Conservation (phyloP, 148 eudicot species). For the Rhododendron henanense region DNA sequence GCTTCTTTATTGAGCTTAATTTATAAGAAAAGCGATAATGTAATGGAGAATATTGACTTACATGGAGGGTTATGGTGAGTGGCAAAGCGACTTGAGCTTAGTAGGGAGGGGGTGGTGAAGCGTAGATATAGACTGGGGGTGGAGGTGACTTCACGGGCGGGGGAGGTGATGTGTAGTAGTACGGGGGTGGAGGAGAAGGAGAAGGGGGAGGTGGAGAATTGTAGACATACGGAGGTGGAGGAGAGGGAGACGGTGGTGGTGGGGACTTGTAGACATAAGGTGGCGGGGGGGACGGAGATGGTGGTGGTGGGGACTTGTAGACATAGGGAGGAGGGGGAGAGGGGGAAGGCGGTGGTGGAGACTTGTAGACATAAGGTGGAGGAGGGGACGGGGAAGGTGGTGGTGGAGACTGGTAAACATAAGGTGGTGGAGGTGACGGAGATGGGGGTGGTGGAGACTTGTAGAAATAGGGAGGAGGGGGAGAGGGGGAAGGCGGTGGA, state of each 20-base stretch:
- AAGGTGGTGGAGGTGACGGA: no score
- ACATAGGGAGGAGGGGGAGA: constrained; percentile 31
- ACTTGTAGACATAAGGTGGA: no score
- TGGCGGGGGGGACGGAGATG: neutral
- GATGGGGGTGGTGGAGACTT: neutral
- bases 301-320: constrained; percentile 39
- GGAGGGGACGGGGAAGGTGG: no score
- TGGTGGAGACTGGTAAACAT: no score
- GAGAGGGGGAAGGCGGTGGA: no score
- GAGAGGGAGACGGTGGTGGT: constrained; percentile 23
- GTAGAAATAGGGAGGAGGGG: constrained; percentile 19
- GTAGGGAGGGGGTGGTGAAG: constrained; percentile 53
- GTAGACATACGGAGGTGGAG: constrained; percentile 21
- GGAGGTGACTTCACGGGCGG: constrained; percentile 39
- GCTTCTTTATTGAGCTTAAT: no score
- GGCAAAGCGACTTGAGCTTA: constrained; percentile 16
- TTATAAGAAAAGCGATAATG: neutral
- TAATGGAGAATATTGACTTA: constrained; percentile 9
- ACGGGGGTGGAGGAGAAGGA: constrained; percentile 30
- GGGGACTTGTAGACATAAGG: no score
- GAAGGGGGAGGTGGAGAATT: constrained; percentile 26
- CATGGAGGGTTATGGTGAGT: constrained; percentile 11
- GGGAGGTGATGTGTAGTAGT: constrained; percentile 32
- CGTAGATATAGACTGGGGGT: constrained; percentile 30
- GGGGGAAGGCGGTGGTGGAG: constrained; percentile 24